Percentiles rank a stretch among this genome's conserved stretches.
Evolutionary conservation across 83 land plant species (phyloP).

Genomic region (Picea abies): DNA sequence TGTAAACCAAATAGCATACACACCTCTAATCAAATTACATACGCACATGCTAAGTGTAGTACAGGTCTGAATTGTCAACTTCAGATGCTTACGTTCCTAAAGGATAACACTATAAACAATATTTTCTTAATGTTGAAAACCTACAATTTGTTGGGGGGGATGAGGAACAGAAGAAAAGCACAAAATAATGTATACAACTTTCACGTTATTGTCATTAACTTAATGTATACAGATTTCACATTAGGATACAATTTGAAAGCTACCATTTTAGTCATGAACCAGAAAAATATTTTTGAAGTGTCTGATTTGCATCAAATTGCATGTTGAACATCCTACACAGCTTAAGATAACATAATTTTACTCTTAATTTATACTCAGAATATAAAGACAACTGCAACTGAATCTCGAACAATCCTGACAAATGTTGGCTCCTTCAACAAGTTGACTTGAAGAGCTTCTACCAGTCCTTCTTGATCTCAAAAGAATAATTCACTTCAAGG

Average conservation of each 20-base stretch:
- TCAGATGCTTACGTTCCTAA: neutral
- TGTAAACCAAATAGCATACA: too few species aligned
- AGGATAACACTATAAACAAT: neutral
- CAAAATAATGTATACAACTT: neutral
- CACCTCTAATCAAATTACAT: too few species aligned
- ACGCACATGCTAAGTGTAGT: too few species aligned
- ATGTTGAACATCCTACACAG: neutral
- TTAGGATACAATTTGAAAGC: slow-evolving; percentile 1
- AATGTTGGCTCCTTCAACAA: neutral
- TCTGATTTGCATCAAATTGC: neutral
- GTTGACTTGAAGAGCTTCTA: slow-evolving; percentile 20
- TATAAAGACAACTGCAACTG: neutral
- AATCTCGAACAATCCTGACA: neutral
- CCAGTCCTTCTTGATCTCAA: slow-evolving; percentile 55
- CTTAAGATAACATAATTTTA: neutral
- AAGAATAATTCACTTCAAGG: slow-evolving; percentile 51
- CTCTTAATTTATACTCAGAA: neutral
- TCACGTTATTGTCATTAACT: neutral
- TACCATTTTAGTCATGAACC: neutral
- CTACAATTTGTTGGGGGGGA: neutral
- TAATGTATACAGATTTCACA: neutral
- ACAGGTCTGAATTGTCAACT: too few species aligned
- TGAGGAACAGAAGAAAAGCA: neutral
- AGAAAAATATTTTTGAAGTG: too few species aligned
- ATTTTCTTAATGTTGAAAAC: neutral